phyloP scores from a whole-genome alignment of 306 rosid genomes.

The Neltuma alba region DNA sequence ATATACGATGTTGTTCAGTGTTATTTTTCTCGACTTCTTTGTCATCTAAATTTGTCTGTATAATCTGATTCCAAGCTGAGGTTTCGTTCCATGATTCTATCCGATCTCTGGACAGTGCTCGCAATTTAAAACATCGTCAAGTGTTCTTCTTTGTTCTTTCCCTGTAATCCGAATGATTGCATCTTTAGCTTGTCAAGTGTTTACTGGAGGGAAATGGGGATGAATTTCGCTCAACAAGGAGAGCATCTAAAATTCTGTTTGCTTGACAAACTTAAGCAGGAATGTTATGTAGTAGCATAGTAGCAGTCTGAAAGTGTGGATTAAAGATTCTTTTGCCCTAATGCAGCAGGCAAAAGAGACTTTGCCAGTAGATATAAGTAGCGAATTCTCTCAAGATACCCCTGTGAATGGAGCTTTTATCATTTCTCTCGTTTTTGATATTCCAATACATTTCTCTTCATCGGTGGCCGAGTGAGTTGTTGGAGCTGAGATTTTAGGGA shows the following conservation, averaged over 20 bases:
- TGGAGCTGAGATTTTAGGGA: too few relatives aligned
- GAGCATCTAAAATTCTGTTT: background rate
- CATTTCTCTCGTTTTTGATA: background rate
- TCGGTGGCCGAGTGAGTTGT: too few relatives aligned
- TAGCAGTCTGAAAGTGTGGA: background rate
- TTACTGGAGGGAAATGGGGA: background rate
- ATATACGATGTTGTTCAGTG: background rate
- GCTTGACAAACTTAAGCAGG: background rate
- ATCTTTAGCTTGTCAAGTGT: background rate
- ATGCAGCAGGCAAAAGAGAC: too few relatives aligned
- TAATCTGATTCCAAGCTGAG: background rate
- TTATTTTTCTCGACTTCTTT: background rate
- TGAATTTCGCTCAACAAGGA: too few relatives aligned
- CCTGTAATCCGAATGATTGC: background rate
- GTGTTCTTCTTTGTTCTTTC: background rate
- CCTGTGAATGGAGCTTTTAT: background rate
- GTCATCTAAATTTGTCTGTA: background rate
- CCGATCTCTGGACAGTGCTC: background rate
- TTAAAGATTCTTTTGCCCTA: background rate
- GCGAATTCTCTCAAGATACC: background rate
- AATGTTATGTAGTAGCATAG: background rate
- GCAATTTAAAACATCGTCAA: background rate
- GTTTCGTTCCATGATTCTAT: background rate
- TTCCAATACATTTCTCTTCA: background rate
- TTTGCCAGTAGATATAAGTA: background rate